Evolutionary conservation across 2,329 filamentous ascomycete species (phyloP), one percentile per base, ranked within the genome.

Genomic region (Clarireedia paspali): DNA sequence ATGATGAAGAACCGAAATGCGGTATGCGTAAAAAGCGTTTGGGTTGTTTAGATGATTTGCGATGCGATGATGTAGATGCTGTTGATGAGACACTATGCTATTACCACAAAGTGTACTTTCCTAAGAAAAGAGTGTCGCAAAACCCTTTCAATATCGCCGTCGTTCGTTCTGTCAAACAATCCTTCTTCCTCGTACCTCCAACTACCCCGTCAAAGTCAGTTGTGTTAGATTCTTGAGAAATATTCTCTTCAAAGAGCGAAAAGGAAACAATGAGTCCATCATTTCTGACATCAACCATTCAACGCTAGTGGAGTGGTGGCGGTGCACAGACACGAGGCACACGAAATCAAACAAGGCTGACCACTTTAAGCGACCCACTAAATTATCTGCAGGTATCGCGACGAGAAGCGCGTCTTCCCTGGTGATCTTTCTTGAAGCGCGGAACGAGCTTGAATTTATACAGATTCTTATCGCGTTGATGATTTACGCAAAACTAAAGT

Each of bases 71-170:
- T 27, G 40, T 53, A 36, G 50, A 53, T 27, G 24, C 57, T 42
- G 53, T 57, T 56, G 51, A 34, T 52, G 51, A 57, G 53, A 53
- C 59, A 58, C 51, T 57, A 63, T 62, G 62, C 65, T 67, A 44
- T 65, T 63, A 65, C 64, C 64, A 60, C 64, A 61, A 55, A 64
- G 60, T 59, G 55, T 56, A 57, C 48, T 44, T n/a, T 9, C 14
- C 39, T 49, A 47, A 47, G 52, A 58, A 57, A 45, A 9, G 38
- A 44, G 24, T 14, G 38, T 38, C 6, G 26, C 15, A 34, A 26
- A 45, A 36, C 17, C 42, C 24, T 20, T 34, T 24, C 12, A 24
- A 26, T 7, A 44, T 10, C n/a, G n/a, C 17, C 17, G n/a, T 24
- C 17, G 17, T 20, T 44, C 30, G 9, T 20, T 44, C 9, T 24